Percentiles rank a stretch among this genome's conserved stretches.
Evolutionary conservation across 495 filamentous ascomycete genomes (phyloP).

Genomic region (Penicillium malachiteum): DNA sequence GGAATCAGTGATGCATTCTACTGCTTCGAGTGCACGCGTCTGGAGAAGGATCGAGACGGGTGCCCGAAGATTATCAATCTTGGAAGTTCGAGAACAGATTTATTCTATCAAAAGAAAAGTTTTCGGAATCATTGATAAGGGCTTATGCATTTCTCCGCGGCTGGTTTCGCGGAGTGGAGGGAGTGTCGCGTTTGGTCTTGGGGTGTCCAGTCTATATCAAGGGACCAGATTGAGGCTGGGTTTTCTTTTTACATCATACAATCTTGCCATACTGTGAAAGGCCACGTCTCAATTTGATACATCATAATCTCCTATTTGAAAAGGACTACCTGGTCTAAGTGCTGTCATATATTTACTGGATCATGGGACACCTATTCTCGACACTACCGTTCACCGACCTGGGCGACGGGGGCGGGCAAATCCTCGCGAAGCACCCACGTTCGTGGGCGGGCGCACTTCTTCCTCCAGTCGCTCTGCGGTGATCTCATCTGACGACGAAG

Average conservation of each 20-base stretch:
- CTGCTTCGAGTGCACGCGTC: slow-evolving; percentile 96
- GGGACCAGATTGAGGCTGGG: background rate
- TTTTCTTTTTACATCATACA: background rate
- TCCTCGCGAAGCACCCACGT: slow-evolving; percentile 58
- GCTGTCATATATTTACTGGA: slow-evolving; percentile 2
- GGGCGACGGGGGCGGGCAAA: slow-evolving; percentile 92
- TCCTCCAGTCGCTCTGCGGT: slow-evolving; percentile 66
- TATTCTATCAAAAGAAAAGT: slow-evolving; percentile 83
- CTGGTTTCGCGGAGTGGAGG: slow-evolving; percentile 14
- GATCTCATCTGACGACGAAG: slow-evolving; percentile 73
- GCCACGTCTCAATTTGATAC: background rate
- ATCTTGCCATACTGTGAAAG: background rate
- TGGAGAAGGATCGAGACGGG: slow-evolving; percentile 96
- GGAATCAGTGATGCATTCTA: slow-evolving; percentile 99
- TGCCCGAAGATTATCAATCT: slow-evolving; percentile 99
- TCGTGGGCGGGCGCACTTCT: slow-evolving; percentile 72
- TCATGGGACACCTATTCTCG: background rate
- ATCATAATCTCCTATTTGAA: background rate
- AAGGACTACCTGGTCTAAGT: background rate
- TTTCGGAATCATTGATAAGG: slow-evolving; percentile 63
- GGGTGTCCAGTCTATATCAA: background rate
- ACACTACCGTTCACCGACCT: slow-evolving; percentile 48
- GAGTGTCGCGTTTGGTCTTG: background rate
- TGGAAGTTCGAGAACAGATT: slow-evolving; percentile 90
- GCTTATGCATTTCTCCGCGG: slow-evolving; percentile 7